Evolutionary conservation across 2,329 filamentous ascomycete genomes (phyloP).

Genomic region (Diaporthe citriasiana): DNA sequence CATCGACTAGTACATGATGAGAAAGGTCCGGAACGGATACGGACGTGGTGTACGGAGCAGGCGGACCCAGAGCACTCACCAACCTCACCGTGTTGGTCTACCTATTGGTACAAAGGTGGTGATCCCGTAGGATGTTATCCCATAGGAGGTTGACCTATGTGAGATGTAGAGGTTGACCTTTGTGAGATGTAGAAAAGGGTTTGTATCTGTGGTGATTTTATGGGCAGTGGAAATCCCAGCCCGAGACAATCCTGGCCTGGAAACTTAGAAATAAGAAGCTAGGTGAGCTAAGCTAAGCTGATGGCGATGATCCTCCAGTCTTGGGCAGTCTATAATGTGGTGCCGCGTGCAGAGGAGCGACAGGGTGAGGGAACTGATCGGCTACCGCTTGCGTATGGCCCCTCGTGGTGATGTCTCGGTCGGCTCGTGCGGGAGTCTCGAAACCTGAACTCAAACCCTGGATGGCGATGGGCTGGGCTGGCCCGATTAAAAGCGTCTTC

Average conservation of each 20-base stretch:
- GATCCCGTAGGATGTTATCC: too few relatives aligned
- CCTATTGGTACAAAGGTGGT: background rate
- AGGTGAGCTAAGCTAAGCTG: constrained; percentile 25
- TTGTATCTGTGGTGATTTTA: background rate
- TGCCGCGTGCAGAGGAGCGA: constrained; percentile 1
- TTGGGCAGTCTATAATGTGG: background rate
- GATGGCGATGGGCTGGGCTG: background rate
- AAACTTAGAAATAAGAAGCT: background rate
- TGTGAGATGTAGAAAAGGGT: too few relatives aligned
- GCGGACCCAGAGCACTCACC: background rate
- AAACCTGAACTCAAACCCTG: background rate
- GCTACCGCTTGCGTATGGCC: constrained; percentile 37
- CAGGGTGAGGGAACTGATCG: background rate
- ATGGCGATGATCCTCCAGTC: constrained; percentile 9
- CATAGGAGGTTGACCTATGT: too few relatives aligned
- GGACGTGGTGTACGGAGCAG: background rate
- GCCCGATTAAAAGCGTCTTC: constrained; percentile 15
- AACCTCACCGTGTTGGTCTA: background rate
- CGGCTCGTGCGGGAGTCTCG: background rate
- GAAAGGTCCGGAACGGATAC: constrained; percentile 15
- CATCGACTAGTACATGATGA: constrained; percentile 17
- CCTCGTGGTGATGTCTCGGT: constrained; percentile 25
- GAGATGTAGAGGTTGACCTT: too few relatives aligned
- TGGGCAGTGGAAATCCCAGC: background rate
- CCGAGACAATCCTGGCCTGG: constrained; percentile 19